phyloP scores from a whole-genome alignment of 331 rosid species.

The Pyracantha coccinea region DNA sequence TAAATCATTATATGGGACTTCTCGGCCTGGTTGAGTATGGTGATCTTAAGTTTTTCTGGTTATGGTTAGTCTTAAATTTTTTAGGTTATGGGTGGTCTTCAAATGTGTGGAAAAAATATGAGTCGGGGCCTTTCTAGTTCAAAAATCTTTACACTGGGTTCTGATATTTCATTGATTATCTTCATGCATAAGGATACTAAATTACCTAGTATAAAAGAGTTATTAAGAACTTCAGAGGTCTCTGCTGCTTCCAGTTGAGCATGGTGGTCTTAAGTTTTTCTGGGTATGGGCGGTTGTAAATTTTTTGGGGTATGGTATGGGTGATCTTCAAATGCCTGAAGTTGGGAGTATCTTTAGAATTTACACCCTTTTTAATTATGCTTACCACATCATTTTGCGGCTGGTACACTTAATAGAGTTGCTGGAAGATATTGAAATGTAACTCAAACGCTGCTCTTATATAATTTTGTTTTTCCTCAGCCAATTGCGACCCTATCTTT shows the following conservation, averaged over 20 bases:
- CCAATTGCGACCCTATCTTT: slow-evolving; percentile 57
- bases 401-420: background rate
- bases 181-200: background rate
- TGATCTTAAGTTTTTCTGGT: background rate
- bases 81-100: background rate
- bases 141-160: background rate
- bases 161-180: background rate
- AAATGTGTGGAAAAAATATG: background rate
- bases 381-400: background rate
- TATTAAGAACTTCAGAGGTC: background rate
- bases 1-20: background rate
- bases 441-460: background rate
- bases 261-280: background rate
- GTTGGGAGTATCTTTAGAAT: background rate
- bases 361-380: background rate
- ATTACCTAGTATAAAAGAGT: background rate
- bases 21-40: background rate
- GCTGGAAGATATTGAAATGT: background rate
- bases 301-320: background rate
- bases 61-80: too few species aligned
- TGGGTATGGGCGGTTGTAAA: background rate
- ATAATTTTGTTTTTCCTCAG: slow-evolving; percentile 25
- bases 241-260: background rate
- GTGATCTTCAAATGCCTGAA: background rate
- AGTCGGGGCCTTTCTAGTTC: background rate